Base-by-base conservation (phyloP, 345 rosid genomes). In the Psidium guajava region DNA sequence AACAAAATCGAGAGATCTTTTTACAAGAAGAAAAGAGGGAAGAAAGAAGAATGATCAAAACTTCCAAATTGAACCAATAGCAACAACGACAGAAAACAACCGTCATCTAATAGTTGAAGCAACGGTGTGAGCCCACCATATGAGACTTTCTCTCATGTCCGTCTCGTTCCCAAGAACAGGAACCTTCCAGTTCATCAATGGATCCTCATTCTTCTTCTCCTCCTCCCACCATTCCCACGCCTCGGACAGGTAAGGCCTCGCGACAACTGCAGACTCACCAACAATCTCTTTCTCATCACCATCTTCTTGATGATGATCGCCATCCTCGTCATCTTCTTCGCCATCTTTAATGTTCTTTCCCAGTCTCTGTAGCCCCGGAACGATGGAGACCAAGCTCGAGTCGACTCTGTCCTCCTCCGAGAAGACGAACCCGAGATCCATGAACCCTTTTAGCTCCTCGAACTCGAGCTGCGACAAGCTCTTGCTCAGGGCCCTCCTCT, bases 351-450 rank as follows among this genome's bases (percentile, higher is more conserved):
- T 89, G 22, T 85, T 88, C 86, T 84, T 92, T 20, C 93, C 92
- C 57, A 93, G 81, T 85, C 93, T 91, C 80, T 93, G 93, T 69
- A 95, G 82, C 10, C 97, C 99, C 0, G 98, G 99, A 87, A 95
- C 87, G 83, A 96, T 94, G 84, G 92, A 91, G 14, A 91, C 93
- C 92, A 96, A 88, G 86, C 90, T 91, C 61, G 97, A 91, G 58
- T 94, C 90, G 10, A 18, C 80, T 53, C 88, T 92, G 87, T 93
- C 98, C 87, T 94, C 93, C 87, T 94, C 95, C 1, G 96, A 91
- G 88, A 96, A 96, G 50, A 95, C 95, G 87, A 96, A 95, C 24
- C 99, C 99, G 54, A 96, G 89, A 93, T 96, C 99, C 92, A 91
- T 92, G 89, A 96, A 93, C 90, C 98, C 99, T 89, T 92, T 91